phyloP scores from a whole-genome alignment of 1,284 basidiomycete species.

The Cryptococcus sp. region DNA sequence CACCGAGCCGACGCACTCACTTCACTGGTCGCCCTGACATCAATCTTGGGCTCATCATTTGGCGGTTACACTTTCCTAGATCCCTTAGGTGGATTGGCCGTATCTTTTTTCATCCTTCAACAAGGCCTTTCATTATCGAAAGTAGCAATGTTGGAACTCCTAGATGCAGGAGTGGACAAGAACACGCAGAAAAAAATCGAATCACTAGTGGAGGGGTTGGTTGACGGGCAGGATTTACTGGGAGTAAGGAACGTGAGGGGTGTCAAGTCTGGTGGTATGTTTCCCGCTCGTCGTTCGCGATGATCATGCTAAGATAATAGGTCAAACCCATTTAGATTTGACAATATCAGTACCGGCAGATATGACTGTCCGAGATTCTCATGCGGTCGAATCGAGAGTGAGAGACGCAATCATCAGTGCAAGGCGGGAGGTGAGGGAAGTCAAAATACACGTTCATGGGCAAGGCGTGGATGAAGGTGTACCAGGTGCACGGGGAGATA shows the following conservation, averaged over 20 bases:
- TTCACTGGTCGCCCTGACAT: slow-evolving; percentile 77
- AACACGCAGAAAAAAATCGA: slow-evolving; percentile 57
- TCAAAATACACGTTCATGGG: slow-evolving; percentile 63
- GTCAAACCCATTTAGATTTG: slow-evolving; percentile 44
- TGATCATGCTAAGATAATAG: slow-evolving; percentile 8
- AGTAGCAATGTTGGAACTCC: slow-evolving; percentile 74
- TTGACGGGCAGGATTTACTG: slow-evolving; percentile 52
- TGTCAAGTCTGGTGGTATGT: slow-evolving; percentile 61
- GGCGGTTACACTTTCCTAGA: slow-evolving; percentile 81
- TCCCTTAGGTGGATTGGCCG: slow-evolving; percentile 86
- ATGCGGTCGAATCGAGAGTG: slow-evolving; percentile 62
- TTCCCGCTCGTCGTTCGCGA: no score
- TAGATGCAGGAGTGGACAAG: slow-evolving; percentile 73
- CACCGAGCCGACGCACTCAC: slow-evolving; percentile 94
- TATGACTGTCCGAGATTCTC: slow-evolving; percentile 60
- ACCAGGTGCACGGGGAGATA: neutral
- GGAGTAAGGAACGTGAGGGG: slow-evolving; percentile 65
- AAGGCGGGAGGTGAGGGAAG: slow-evolving; percentile 71
- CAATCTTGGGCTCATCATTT: slow-evolving; percentile 78
- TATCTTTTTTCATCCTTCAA: slow-evolving; percentile 80
- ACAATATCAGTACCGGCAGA: slow-evolving; percentile 62
- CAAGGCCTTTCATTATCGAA: slow-evolving; percentile 72
- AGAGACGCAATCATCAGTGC: slow-evolving; percentile 58
- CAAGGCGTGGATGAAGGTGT: slow-evolving; percentile 16
- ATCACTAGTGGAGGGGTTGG: slow-evolving; percentile 55